These are phyloP conservation scores for Protomyces pachydermus DNA, from an alignment of 1,139 yeast genomes.

Conservation along the genomic window DNA sequence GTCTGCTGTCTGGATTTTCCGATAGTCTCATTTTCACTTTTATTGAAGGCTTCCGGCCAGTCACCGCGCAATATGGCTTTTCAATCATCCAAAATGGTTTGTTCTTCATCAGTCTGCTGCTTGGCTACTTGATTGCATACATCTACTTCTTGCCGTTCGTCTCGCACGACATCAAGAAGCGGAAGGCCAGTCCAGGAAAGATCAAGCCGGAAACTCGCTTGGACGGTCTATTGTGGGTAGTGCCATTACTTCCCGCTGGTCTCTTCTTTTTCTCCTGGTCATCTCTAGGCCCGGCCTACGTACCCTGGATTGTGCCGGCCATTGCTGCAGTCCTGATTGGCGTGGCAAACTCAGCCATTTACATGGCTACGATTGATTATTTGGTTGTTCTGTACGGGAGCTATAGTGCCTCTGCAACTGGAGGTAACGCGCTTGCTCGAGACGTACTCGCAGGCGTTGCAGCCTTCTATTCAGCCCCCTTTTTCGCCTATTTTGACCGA, in stretches of 20 bases:
- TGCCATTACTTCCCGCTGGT: constrained; percentile 43
- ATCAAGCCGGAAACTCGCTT: constrained; percentile 24
- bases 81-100: constrained; percentile 39
- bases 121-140: constrained; percentile 42
- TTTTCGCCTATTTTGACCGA: constrained; percentile 38
- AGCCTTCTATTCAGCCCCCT: constrained; percentile 42
- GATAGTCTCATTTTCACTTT: constrained; percentile 45
- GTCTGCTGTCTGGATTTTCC: constrained; percentile 43
- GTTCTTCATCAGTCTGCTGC: constrained; percentile 39
- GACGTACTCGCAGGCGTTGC: constrained; percentile 44
- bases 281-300: constrained; percentile 41
- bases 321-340: constrained; percentile 41
- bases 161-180: constrained; percentile 34
- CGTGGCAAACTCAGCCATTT: constrained; percentile 43
- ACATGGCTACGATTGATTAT: constrained; percentile 44
- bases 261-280: constrained; percentile 45
- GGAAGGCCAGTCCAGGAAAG: constrained; percentile 12
- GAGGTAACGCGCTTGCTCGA: constrained; percentile 45
- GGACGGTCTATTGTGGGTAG: constrained; percentile 31
- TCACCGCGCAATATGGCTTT: constrained; percentile 37
- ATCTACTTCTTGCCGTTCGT: constrained; percentile 37
- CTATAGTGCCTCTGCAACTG: constrained; percentile 45
- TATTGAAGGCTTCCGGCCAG: constrained; percentile 42
- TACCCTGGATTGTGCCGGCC: constrained; percentile 43
- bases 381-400: constrained; percentile 45